Evolutionary conservation across 2,329 filamentous ascomycete species (phyloP).

Genomic region (Penicillium olsonii): DNA sequence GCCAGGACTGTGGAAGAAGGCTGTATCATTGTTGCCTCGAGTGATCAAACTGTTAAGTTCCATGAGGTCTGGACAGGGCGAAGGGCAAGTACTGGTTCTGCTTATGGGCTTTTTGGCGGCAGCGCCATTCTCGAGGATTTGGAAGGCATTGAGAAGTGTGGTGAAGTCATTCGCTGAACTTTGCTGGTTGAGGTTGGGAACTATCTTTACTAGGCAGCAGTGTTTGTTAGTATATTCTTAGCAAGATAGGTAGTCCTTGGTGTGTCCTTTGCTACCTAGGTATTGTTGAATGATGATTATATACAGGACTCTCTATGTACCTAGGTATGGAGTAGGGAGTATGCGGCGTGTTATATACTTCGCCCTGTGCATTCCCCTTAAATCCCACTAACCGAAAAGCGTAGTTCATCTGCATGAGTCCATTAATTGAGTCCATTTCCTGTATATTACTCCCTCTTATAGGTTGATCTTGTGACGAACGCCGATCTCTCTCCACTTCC

Average conservation of each 20-base stretch:
- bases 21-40: constrained; percentile 87
- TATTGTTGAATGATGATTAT: not conserved
- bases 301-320: not conserved
- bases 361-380: no score
- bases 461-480: not conserved
- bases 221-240: not conserved
- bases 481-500: constrained; percentile 1
- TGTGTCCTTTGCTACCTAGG: no score
- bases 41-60: constrained; percentile 90
- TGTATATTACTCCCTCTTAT: not conserved
- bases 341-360: no score
- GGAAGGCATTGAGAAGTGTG: constrained; percentile 68
- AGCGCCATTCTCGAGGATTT: constrained; percentile 82
- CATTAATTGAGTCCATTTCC: not conserved
- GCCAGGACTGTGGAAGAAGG: constrained; percentile 67
- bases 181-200: constrained; percentile 5
- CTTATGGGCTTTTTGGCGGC: constrained; percentile 69
- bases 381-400: not conserved
- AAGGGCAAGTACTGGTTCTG: constrained; percentile 55
- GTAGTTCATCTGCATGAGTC: not conserved
- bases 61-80: constrained; percentile 86
- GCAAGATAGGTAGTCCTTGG: not conserved
- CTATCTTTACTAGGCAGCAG: no score
- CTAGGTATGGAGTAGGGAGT: not conserved
- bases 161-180: constrained; percentile 62